Conservation (phyloP, 257 asterid genomes). For the Marsdenia floribunda region DNA sequence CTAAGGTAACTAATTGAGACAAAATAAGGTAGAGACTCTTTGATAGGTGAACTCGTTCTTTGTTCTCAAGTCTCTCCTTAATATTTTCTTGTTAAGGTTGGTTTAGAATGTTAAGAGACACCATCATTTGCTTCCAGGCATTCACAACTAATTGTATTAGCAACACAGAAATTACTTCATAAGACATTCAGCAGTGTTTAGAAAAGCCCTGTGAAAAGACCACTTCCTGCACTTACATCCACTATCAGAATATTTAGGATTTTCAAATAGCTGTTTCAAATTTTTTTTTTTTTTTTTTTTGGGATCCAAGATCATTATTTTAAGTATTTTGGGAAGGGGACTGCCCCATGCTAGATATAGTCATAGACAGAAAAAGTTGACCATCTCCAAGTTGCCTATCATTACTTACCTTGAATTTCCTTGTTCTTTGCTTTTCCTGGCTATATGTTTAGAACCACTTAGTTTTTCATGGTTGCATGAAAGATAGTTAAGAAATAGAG, state of each 20-base stretch:
- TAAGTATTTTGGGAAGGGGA: not conserved
- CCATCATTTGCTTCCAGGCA: not conserved
- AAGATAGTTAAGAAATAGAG: not conserved
- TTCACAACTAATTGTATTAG: not conserved
- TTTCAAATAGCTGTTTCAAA: not conserved
- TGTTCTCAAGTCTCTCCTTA: not conserved
- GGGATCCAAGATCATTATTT: not conserved
- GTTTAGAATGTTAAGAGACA: not conserved
- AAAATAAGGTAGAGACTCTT: conserved; percentile 1
- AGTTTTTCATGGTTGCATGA: not conserved
- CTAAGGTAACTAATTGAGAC: conserved; percentile 40
- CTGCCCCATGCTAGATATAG: not conserved
- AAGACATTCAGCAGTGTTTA: not conserved
- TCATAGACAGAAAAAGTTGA: not conserved
- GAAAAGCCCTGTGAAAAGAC: not conserved
- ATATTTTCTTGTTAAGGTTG: not conserved
- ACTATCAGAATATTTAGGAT: not conserved
- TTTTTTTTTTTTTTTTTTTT: not conserved
- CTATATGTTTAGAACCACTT: not conserved
- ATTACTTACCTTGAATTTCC: not conserved
- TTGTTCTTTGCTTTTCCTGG: not conserved
- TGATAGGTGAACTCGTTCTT: not conserved
- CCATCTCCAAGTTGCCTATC: not conserved
- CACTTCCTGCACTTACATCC: not conserved
- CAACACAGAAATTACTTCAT: not conserved